A percentile compares a stretch with the other conserved stretches of the same genome.
These are phyloP conservation scores for Clitopilus hobsonii DNA, from an alignment of 768 basidiomycete genomes.

Conservation along the genomic window DNA sequence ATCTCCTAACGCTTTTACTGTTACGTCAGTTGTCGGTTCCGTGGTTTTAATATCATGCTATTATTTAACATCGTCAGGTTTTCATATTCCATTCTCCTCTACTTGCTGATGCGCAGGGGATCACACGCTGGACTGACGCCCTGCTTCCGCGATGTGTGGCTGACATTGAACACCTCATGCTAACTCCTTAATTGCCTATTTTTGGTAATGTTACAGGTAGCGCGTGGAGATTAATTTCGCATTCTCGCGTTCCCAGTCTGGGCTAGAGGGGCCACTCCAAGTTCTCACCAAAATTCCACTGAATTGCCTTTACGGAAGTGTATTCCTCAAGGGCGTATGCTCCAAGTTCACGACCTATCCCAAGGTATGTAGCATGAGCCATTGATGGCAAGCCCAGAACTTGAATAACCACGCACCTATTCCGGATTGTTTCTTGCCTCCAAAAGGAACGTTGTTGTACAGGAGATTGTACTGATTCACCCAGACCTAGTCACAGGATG, in stretches of 20 bases:
- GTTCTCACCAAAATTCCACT: slow-evolving; percentile 85
- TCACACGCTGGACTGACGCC: too few relatives aligned
- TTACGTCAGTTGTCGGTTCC: too few relatives aligned
- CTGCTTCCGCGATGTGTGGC: too few relatives aligned
- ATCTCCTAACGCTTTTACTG: too few relatives aligned
- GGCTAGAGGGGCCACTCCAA: slow-evolving; percentile 69
- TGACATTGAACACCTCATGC: too few relatives aligned
- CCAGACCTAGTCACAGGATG: slow-evolving; percentile 60
- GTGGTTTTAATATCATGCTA: too few relatives aligned
- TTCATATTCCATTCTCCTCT: too few relatives aligned
- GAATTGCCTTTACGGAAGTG: slow-evolving; percentile 75
- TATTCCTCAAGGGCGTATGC: slow-evolving; percentile 83
- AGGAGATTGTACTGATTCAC: slow-evolving; percentile 86
- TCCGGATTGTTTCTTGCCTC: slow-evolving; percentile 92
- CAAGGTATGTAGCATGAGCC: not conserved
- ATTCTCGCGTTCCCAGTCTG: too few relatives aligned
- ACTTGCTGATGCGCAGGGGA: too few relatives aligned
- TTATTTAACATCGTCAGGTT: too few relatives aligned
- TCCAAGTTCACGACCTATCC: slow-evolving; percentile 79
- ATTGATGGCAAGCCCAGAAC: slow-evolving; percentile 3
- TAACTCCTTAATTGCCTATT: too few relatives aligned
- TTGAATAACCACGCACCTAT: slow-evolving; percentile 49
- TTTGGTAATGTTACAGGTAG: not conserved
- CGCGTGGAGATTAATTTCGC: not conserved
- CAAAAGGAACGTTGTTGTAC: slow-evolving; percentile 89